Evolutionary conservation across 352 stramenopile species (phyloP), one percentile per base, ranked within the genome.

Genomic region (Phytophthora tubulina): DNA sequence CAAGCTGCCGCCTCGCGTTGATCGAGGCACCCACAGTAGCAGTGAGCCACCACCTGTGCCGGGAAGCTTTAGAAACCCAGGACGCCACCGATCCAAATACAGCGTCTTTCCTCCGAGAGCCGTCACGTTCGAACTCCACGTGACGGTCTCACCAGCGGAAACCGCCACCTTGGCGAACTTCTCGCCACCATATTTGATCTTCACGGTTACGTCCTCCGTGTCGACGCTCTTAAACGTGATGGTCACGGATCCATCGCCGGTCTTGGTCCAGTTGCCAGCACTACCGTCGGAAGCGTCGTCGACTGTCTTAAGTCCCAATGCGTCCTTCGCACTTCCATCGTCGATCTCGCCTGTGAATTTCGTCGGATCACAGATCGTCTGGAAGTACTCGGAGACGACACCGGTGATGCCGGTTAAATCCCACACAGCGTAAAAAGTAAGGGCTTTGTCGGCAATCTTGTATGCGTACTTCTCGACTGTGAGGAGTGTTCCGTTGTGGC

Each of bases 341-440:
- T 79, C 70, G 46, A 88, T 76, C 0, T 80, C 64, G 3, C 78
- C 75, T 9, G 75, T 70, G 58, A 81, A 84, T 27, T 71, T 62
- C 13, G 80, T 84, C 4, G 80, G 75, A 9, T 73, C 76, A 21
- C 80, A 86, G 38, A 85, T 82, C 1, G 78, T 81, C 56, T 88
- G 78, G 4, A 88, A 67, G 27, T 78, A 88, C 35, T 83, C 73
- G 21, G 75, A 65, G 4, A 69, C 65, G 42, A 86, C 70, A 6
- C 32, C 30, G 10, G 58, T 68, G 46, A 86, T 48, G 11, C 73
- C 75, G 11, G 76, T 85, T 5, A 71, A 33, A 39, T 86, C 78
- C 53, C 78, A 86, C 7, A 77, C 61, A 10, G 70, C 59, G 44
- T 84, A 73, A 14, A 71, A 72, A 31, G 72, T 63, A 17, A 86